Evolutionary conservation across 805 yeast species (phyloP), one percentile per base, ranked within the genome.

Genomic region (Myxozyma neglecta): DNA sequence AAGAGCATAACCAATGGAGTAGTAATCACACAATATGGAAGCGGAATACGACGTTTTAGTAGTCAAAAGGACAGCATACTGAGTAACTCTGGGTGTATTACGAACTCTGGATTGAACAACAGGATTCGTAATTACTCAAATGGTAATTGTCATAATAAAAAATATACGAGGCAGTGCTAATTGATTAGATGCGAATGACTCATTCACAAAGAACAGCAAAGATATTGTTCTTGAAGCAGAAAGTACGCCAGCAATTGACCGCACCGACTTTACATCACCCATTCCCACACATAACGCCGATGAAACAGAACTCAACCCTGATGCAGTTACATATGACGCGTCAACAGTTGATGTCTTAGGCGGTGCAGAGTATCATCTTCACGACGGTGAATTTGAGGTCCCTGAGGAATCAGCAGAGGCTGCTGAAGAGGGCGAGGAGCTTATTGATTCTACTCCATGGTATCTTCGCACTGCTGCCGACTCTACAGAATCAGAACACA

Each of bases 381-480:
- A 60, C 39, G 63, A 60, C 35, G 63, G 57, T 40, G 63, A 60
- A 32, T 60, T 40, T 46, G 45, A 54, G 32, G 35, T 39, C 13
- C 55, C 48, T 2, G 49, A 42, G 34, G 18, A 8, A 18, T 40
- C 49, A 18, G 45, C 32, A 6, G 60, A 50, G 2, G 53, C n/a
- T 20, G 39, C 18, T 42, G 14, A 16, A 42, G 42, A 39, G 42
- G 6, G 42, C 18, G 53, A 39, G 1, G 59, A 34, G 18, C 6
- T 40, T 7, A 45, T 47, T n/a, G 61, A 51, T 35, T 49, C 49
- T 9, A 49, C 55, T 10, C 67, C 67, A 9, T 64, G 67, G 67
- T 64, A 64, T 34, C 44, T 62, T 34, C 57, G 67, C 6, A 48
- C 47, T 9, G 59, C 57, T 1, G 52, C 20, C 16, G 3, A 24